These are phyloP conservation scores for Urtica urens DNA, from an alignment of 306 rosid species.

Conservation along the genomic window DNA sequence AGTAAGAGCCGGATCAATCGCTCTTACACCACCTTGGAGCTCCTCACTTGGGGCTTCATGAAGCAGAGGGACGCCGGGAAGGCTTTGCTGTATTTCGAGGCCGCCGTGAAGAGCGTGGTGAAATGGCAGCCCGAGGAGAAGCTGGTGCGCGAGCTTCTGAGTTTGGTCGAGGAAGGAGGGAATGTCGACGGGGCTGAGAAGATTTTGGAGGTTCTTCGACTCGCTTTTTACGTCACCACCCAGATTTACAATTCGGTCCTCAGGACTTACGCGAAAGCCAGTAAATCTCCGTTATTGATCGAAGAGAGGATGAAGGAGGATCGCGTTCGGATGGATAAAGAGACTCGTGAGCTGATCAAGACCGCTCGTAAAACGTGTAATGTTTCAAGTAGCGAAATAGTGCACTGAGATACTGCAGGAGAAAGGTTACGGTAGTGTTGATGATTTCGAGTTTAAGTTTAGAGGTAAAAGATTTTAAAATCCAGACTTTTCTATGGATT, in stretches of 20 bases:
- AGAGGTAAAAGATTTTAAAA: too few relatives aligned
- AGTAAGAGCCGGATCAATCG: conserved; percentile 37
- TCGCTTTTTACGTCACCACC: conserved; percentile 51
- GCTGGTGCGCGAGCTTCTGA: conserved; percentile 46
- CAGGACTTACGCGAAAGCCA: conserved; percentile 58
- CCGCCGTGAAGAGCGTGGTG: conserved; percentile 57
- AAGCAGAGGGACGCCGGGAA: conserved; percentile 37
- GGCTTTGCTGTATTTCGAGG: conserved; percentile 41
- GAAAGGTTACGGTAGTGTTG: too few relatives aligned
- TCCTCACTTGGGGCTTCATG: conserved; percentile 67
- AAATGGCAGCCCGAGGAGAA: conserved; percentile 47
- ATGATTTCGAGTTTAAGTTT: too few relatives aligned
- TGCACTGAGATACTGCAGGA: too few relatives aligned
- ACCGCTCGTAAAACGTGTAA: conserved; percentile 66
- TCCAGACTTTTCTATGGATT: too few relatives aligned
- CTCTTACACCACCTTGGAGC: conserved; percentile 79
- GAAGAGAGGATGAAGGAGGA: conserved; percentile 77
- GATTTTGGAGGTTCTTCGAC: conserved; percentile 44
- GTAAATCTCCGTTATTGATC: conserved; percentile 69
- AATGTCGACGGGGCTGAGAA: conserved; percentile 57
- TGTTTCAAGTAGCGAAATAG: too few relatives aligned
- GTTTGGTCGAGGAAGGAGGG: conserved; percentile 44
- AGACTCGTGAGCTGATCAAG: conserved; percentile 51
- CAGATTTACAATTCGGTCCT: conserved; percentile 51
- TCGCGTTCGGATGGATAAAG: conserved; percentile 49